Evolutionary conservation across 2,329 filamentous ascomycete genomes (phyloP), one percentile per base, ranked within the genome.

Genomic region (Aspergillus intermedius): DNA sequence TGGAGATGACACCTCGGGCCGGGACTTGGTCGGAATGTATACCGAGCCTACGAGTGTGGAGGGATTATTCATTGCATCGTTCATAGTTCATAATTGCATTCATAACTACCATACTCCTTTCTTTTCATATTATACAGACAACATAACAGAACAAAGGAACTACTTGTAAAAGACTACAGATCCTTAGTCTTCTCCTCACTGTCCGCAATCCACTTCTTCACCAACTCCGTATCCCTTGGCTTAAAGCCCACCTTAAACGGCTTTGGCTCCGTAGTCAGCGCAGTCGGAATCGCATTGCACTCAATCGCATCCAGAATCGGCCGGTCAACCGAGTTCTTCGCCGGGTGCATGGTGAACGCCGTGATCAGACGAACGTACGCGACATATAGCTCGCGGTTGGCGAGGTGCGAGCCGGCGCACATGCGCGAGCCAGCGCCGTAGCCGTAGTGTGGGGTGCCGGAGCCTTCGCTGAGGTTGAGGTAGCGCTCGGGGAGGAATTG

Each of bases 401-500:
- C 82, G 7, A 85, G 72, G 54, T 83, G 81, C 1, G 76, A 79
- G 15, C 82, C 82, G 0, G 77, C 78, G 58, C 82, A 85, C 76
- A 84, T 83, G 34, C 82, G 73, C 2, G 77, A 78, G 2, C 82
- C 82, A 0, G 81, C 80, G 2, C 82, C 82, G 52, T 82, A 85
- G 8, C 70, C 79, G 57, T 80, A 83, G 58, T 84, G 82, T 0
- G 77, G 78, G 1, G 80, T 82, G 6, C 81, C 81, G 0, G 69
- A 63, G 3, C 66, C 68, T 44, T 72, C 78, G 19, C 56, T 69
- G 40, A 74, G 72, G 46, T 82, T 65, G 9, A 90, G 70, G 60
- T 85, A 90, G 22, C 86, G 79, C 54, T 89, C 85, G 0, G 86
- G 83, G n/a, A 81, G 72, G 64, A 90, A 89, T 5, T 72, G 67